Conservation (phyloP, 1,284 basidiomycete genomes). For the Marasmius tenuissimus region DNA sequence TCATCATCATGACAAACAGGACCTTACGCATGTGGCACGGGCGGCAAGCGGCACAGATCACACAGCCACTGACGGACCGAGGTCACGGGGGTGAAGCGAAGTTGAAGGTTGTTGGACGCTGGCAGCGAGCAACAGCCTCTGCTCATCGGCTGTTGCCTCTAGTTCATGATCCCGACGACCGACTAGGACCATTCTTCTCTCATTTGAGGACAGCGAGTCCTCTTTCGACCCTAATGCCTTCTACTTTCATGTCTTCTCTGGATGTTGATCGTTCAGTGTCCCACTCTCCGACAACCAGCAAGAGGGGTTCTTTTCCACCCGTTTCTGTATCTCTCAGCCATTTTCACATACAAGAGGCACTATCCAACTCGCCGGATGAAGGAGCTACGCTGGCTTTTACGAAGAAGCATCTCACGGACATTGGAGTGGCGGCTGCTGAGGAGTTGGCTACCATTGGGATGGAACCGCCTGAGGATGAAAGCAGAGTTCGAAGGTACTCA, state of each 20-base stretch:
- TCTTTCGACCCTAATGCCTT: background rate
- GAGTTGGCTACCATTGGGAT: slow-evolving; percentile 67
- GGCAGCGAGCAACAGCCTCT: slow-evolving; percentile 2
- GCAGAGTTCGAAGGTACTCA: slow-evolving; percentile 70
- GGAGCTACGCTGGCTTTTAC: slow-evolving; percentile 84
- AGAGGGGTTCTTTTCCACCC: slow-evolving; percentile 19
- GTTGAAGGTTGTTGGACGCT: background rate
- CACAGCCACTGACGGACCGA: slow-evolving; percentile 7
- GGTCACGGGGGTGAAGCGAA: background rate
- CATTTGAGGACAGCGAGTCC: background rate
- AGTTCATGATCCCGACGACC: slow-evolving; percentile 19
- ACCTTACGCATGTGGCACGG: background rate
- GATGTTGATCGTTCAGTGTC: slow-evolving; percentile 32
- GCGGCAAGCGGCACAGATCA: background rate
- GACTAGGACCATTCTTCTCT: slow-evolving; percentile 7
- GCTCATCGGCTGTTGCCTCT: background rate
- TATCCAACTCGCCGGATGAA: slow-evolving; percentile 68
- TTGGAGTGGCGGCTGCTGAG: slow-evolving; percentile 72
- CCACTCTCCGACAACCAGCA: slow-evolving; percentile 19
- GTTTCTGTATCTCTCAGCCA: slow-evolving; percentile 46
- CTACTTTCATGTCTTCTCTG: slow-evolving; percentile 28
- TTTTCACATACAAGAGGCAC: slow-evolving; percentile 64
- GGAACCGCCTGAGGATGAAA: slow-evolving; percentile 50
- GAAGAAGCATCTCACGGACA: slow-evolving; percentile 72
- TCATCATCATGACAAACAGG: no score